Conservation (phyloP, 331 rosid genomes). For the Erythrophleum ivorense region DNA sequence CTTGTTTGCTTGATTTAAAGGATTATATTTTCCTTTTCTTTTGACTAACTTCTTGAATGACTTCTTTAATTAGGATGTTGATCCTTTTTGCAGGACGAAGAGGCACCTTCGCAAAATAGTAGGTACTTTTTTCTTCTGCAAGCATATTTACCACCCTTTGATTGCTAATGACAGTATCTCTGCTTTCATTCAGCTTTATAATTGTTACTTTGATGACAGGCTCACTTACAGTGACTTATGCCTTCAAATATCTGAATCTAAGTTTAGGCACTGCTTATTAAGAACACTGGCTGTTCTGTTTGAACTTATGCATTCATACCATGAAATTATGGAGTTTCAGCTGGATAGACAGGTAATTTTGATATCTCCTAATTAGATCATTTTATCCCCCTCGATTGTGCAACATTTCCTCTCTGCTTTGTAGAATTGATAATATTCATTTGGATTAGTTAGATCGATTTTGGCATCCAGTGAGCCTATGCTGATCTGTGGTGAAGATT, state of each 20-base stretch:
- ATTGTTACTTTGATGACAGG: slow-evolving; percentile 62
- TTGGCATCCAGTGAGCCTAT: slow-evolving; percentile 23
- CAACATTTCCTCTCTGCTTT: background rate
- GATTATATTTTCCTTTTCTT: background rate
- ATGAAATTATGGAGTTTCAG: slow-evolving; percentile 89
- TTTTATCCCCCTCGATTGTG: slow-evolving; percentile 5
- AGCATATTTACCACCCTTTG: slow-evolving; percentile 34
- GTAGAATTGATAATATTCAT: slow-evolving; percentile 30
- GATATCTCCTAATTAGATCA: slow-evolving; percentile 31
- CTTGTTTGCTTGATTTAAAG: too few species aligned
- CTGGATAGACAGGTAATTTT: slow-evolving; percentile 71
- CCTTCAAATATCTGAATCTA: slow-evolving; percentile 90
- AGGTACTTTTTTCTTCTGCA: slow-evolving; percentile 61
- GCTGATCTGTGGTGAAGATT: background rate
- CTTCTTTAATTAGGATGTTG: slow-evolving; percentile 38
- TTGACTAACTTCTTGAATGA: slow-evolving; percentile 3
- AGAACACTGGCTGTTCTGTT: slow-evolving; percentile 82
- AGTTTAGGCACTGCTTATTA: slow-evolving; percentile 87
- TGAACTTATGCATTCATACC: slow-evolving; percentile 85
- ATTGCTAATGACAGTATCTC: slow-evolving; percentile 6
- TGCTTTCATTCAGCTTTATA: slow-evolving; percentile 38
- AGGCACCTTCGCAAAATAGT: slow-evolving; percentile 64
- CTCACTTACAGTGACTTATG: slow-evolving; percentile 98
- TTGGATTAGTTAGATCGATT: slow-evolving; percentile 27
- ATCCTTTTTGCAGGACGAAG: slow-evolving; percentile 72